phyloP scores from a whole-genome alignment of 2,329 filamentous ascomycete genomes.

The Sporothrix curviconia region DNA sequence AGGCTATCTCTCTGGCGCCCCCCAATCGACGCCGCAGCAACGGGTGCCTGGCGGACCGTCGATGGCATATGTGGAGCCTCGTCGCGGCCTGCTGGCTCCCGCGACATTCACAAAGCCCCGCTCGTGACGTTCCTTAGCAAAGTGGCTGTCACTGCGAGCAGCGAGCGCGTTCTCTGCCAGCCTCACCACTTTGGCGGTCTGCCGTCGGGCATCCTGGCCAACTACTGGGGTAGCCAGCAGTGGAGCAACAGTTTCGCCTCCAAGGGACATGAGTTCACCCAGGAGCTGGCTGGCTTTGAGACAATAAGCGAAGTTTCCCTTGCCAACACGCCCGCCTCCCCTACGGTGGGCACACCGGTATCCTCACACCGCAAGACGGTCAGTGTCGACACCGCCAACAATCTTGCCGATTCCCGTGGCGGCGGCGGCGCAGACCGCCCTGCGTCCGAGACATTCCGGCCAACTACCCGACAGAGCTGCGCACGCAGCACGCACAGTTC shows the following conservation, averaged over 20 bases:
- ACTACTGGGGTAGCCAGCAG: slow-evolving; percentile 84
- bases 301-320: slow-evolving; percentile 25
- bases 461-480: slow-evolving; percentile 75
- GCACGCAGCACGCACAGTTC: slow-evolving; percentile 87
- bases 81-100: slow-evolving; percentile 65
- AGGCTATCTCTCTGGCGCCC: slow-evolving; percentile 38
- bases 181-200: slow-evolving; percentile 63
- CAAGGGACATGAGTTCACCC: slow-evolving; percentile 9
- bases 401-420: not conserved
- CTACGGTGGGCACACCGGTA: slow-evolving; percentile 19
- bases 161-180: slow-evolving; percentile 60
- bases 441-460: slow-evolving; percentile 59
- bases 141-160: slow-evolving; percentile 72
- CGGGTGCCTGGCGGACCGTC: slow-evolving; percentile 17
- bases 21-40: slow-evolving; percentile 21
- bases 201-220: slow-evolving; percentile 81
- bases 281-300: slow-evolving; percentile 12
- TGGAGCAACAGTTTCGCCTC: slow-evolving; percentile 45
- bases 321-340: not conserved
- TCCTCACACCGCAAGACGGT: slow-evolving; percentile 38
- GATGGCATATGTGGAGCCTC: slow-evolving; percentile 37
- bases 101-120: slow-evolving; percentile 77
- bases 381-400: slow-evolving; percentile 35
- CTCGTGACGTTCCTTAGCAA: slow-evolving; percentile 81
- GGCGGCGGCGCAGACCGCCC: not conserved